Evolutionary conservation across 2,329 filamentous ascomycete genomes (phyloP), one percentile per base, ranked within the genome.

Genomic region (Claviceps capensis): DNA sequence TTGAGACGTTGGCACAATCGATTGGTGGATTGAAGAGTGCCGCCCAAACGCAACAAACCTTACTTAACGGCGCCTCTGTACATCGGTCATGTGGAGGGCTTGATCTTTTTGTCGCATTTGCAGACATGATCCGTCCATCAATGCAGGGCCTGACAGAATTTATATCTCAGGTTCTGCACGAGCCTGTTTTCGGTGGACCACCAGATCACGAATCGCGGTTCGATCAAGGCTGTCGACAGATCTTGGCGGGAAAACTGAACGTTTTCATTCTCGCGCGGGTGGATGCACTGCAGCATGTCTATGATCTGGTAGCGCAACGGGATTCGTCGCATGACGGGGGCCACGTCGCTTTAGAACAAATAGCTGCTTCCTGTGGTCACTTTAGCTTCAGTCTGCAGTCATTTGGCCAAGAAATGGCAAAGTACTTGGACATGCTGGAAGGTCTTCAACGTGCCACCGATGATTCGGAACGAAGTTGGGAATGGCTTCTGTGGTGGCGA

Each of bases 111-210:
- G 81, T 86, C 16, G 74, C 87, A 4, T 96, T 95, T 65, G 93
- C 95, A 51, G 72, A 76, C n/a, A 80, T 89, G 58, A 72, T 95
- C 26, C 88, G 88, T 0, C 89, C 88, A 2, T 88, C 88, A 0
- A 94, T 95, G 83, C 90, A 93, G 66, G 93, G 88, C 0, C 71
- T 96, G 16, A 86, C 88, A 1, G 88, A 85, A 59, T 95, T 88
- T 0, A 69, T 95, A 44, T 86, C 86, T 36, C 82, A 88, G 60
- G 86, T 94, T 13, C 78, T 96, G 6, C 81, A 85, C 48, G 87
- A 94, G 55, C 76, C 91, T 1, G 87, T 88, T 0, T 95, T 91
- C 65, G 79, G 51, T 2, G 48, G 52, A 3, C 42, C 50, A 5
- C 52, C 53, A 0, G 41, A 50, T 30, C 49, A 55, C n/a, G 54